Percentiles rank a stretch among this genome's conserved stretches.
phyloP scores from a whole-genome alignment of 2,329 filamentous ascomycete species.

The Scorias spongiosa region DNA sequence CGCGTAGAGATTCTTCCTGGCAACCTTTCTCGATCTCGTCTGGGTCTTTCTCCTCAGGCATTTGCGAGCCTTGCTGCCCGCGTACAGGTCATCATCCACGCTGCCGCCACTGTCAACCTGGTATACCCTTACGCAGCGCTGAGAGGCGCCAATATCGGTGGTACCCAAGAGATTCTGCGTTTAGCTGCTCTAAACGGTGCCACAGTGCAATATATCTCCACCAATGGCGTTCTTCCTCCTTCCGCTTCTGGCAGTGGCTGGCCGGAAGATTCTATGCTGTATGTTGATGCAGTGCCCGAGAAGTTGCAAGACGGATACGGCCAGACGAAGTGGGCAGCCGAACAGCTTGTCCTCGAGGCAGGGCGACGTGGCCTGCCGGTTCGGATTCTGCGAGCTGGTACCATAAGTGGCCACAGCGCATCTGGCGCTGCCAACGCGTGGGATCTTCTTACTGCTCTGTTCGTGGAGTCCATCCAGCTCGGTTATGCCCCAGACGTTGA shows the following conservation, averaged over 20 bases:
- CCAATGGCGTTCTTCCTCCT: constrained; percentile 62
- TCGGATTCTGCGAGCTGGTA: constrained; percentile 57
- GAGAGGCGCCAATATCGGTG: constrained; percentile 59
- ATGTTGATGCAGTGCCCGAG: constrained; percentile 51
- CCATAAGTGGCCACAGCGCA: constrained; percentile 61
- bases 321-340: constrained; percentile 70
- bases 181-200: constrained; percentile 52
- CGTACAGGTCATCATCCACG: constrained; percentile 61
- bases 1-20: constrained; percentile 62
- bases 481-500: constrained; percentile 55
- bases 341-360: constrained; percentile 58
- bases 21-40: constrained; percentile 51
- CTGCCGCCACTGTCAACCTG: constrained; percentile 63
- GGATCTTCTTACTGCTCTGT: constrained; percentile 60
- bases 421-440: constrained; percentile 65
- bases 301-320: constrained; percentile 61
- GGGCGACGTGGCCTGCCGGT: constrained; percentile 53
- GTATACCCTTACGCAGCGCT: constrained; percentile 70
- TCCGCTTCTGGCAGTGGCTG: constrained; percentile 48
- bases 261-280: constrained; percentile 53
- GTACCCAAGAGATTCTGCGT: constrained; percentile 60
- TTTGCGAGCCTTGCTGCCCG: constrained; percentile 51
- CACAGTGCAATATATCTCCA: constrained; percentile 65
- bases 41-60: constrained; percentile 50
- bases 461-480: constrained; percentile 62